Base-by-base conservation (phyloP, 495 filamentous ascomycete species). In the Talaromyces nanjingensis region DNA sequence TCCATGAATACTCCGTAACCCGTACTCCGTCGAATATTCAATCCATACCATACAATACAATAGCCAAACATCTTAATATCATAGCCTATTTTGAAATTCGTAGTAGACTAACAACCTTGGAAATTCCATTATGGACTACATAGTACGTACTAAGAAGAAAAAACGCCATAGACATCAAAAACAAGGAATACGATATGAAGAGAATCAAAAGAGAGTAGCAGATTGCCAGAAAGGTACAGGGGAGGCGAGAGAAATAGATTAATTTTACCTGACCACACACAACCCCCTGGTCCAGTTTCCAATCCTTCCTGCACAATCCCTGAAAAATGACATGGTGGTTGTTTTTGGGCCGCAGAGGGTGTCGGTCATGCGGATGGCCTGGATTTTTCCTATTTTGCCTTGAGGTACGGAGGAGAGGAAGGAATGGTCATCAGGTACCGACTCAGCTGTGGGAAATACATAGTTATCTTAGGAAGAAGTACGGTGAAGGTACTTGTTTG, bases 331-430 rank as follows among this genome's bases (percentile, higher is more conserved):
- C 53, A 56, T 14, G 24, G 53, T 56, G 22, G 53, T 29, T 56
- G 27, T 29, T 29, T 29, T 29, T 29, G 53, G 53, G 27, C 29
- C 56, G 56, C 56, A 59, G 56, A 59, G n/a, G 11, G 56, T 34
- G 27, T 59, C 24, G 56, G 56, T 59, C 56, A 59, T 59, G 56
- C 56, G 56, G 56, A 59, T 59, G 27, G 14, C 20, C 31, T 59
- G 18, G 5, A 59, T 37, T 33, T 59, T 59, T n/a, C 6, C n/a
- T 20, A 31, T 11, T 34, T 2, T 14, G 24, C 53, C 20, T 3
- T 24, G 16, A 11, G 29, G 4, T 27, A 27, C 4, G 27, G 27
- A 27, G 27, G 29, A 31, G 6, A 31, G 6, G 29, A 31, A 27
- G 27, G 27, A 31, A 31, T 31, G 29, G 29, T 31, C 6, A 31